Percentiles rank a stretch among this genome's conserved stretches.
phyloP scores from a whole-genome alignment of 495 filamentous ascomycete species.

The Podospora didyma region DNA sequence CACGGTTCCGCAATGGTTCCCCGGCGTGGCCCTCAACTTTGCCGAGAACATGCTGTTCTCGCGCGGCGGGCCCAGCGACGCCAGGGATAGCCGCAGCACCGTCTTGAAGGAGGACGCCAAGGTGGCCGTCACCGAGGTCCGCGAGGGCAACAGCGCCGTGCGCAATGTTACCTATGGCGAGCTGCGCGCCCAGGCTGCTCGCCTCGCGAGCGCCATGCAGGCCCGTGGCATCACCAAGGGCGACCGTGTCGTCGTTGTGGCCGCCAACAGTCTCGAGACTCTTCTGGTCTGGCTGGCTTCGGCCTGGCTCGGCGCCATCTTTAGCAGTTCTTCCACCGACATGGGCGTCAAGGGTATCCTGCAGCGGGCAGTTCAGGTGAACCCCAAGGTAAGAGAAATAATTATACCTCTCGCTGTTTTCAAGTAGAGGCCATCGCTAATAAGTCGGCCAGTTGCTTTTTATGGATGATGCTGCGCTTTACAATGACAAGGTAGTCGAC shows the following conservation, averaged over 20 bases:
- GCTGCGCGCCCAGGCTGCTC: constrained; percentile 52
- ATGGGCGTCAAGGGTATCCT: constrained; percentile 75
- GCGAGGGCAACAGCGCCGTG: constrained; percentile 60
- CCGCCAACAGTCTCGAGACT: constrained; percentile 70
- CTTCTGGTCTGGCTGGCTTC: constrained; percentile 61
- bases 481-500: constrained; percentile 73
- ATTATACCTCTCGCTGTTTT: background rate
- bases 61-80: constrained; percentile 22
- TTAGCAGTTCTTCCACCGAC: constrained; percentile 70
- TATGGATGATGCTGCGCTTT: constrained; percentile 72
- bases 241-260: constrained; percentile 68
- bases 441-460: constrained; percentile 54
- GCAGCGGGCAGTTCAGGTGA: constrained; percentile 67
- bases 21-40: constrained; percentile 59
- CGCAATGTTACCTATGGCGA: constrained; percentile 60
- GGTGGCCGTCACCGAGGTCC: constrained; percentile 65
- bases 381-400: constrained; percentile 48
- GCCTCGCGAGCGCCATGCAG: constrained; percentile 58
- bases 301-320: constrained; percentile 63
- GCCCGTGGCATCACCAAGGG: constrained; percentile 60
- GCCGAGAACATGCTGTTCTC: constrained; percentile 62
- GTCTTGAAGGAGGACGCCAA: constrained; percentile 64
- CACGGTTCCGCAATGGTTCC: constrained; percentile 63
- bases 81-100: constrained; percentile 33
- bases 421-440: background rate